phyloP scores from a whole-genome alignment of 257 asterid genomes.

The Avicennia marina region DNA sequence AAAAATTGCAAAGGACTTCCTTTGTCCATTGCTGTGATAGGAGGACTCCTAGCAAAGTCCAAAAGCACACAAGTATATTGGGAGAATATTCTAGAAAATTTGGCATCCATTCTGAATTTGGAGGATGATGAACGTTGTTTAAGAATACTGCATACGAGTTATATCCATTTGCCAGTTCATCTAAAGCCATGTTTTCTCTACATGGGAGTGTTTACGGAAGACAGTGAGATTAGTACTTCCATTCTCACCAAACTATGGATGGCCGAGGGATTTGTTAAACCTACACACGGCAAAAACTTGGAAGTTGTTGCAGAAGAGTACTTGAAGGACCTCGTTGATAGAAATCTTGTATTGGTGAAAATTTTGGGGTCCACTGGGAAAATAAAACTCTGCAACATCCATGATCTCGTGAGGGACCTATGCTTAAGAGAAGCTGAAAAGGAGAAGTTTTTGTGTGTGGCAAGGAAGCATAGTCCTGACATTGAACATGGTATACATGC shows the following conservation, averaged over 20 bases:
- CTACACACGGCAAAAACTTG: neutral
- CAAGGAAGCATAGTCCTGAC: neutral
- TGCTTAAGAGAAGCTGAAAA: neutral
- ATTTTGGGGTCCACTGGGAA: neutral
- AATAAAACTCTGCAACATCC: neutral
- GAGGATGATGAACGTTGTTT: neutral
- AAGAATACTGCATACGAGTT: neutral
- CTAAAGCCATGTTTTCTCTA: no score
- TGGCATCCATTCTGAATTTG: neutral
- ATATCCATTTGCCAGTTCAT: no score
- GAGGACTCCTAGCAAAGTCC: neutral
- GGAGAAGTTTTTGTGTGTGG: neutral
- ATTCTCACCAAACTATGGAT: no score
- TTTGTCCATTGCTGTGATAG: neutral
- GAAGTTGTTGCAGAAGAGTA: neutral
- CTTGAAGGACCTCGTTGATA: neutral
- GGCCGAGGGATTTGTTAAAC: slow-evolving; percentile 6
- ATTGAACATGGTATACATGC: neutral
- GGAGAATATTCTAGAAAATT: neutral
- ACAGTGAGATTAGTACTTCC: neutral
- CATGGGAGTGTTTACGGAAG: neutral
- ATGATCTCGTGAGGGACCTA: slow-evolving; percentile 9
- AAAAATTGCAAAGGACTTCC: neutral
- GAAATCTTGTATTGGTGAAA: neutral
- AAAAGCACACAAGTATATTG: neutral